Percentiles rank a stretch among this genome's conserved stretches.
phyloP scores from a whole-genome alignment of 331 rosid genomes.

The Malus hybrid region DNA sequence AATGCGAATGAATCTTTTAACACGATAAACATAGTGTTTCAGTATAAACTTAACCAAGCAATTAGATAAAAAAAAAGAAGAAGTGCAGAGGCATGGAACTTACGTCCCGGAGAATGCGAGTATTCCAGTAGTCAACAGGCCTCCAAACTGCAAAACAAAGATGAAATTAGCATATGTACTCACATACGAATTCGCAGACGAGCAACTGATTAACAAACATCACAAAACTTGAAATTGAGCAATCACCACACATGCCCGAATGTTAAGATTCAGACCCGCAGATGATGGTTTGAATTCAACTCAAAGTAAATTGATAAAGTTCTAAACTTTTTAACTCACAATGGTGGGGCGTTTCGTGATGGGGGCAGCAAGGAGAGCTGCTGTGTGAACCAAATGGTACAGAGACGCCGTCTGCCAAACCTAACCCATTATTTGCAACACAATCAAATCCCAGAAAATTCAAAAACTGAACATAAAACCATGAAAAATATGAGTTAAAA shows the following conservation, averaged over 20 bases:
- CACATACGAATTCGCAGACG: not conserved
- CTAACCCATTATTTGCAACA: slow-evolving; percentile 25
- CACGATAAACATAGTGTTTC: no score
- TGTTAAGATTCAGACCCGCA: not conserved
- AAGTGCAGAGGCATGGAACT: slow-evolving; percentile 23
- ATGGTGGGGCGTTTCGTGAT: slow-evolving; percentile 50
- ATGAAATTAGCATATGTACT: not conserved
- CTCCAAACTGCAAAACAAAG: slow-evolving; percentile 60
- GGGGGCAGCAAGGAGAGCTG: slow-evolving; percentile 78
- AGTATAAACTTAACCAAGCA: no score
- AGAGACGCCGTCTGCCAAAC: slow-evolving; percentile 96
- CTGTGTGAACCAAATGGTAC: slow-evolving; percentile 91
- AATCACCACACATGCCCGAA: not conserved
- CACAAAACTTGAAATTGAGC: not conserved
- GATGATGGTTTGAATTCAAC: not conserved
- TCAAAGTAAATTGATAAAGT: not conserved
- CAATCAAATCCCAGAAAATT: not conserved
- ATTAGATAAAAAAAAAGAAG: not conserved
- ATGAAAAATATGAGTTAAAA: not conserved
- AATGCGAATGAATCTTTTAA: not conserved
- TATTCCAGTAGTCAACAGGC: slow-evolving; percentile 75
- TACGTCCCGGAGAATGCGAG: slow-evolving; percentile 90
- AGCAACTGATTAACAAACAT: not conserved
- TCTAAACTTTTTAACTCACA: slow-evolving; percentile 38
- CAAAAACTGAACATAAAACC: not conserved